Conservation (phyloP, 768 basidiomycete genomes). For the Naganishia onofrii region DNA sequence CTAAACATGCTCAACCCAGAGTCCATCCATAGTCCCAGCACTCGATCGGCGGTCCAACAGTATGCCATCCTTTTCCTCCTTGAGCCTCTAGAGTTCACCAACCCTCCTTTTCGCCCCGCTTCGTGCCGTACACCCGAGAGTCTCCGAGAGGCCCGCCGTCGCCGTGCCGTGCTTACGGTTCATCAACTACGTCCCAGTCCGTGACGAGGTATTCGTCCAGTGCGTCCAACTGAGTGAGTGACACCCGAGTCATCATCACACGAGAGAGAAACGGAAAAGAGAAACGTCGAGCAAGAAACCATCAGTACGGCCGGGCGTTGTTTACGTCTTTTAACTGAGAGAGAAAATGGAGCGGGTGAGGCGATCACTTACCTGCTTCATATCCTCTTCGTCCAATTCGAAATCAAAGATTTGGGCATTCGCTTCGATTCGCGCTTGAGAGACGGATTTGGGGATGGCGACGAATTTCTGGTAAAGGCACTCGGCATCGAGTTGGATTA, state of each 20-base stretch:
- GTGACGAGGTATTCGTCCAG: conserved; percentile 53
- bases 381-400: conserved; percentile 54
- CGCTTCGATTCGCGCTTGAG: conserved; percentile 53
- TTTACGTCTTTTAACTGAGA: not conserved
- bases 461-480: conserved; percentile 49
- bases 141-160: no score
- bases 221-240: conserved; percentile 41
- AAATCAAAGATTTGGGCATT: conserved; percentile 58
- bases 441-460: conserved; percentile 57
- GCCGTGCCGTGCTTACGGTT: conserved; percentile 6
- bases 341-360: no score
- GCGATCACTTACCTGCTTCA: conserved; percentile 49
- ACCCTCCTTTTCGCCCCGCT: no score
- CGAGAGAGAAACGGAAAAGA: not conserved
- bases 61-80: no score
- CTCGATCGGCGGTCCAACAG: no score
- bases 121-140: no score
- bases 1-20: no score
- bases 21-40: no score
- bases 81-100: no score
- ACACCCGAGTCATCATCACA: not conserved
- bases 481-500: not conserved
- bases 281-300: not conserved
- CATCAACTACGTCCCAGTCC: conserved; percentile 53
- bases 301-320: not conserved